Base-by-base conservation (phyloP, 108 stramenopile species). In the Cyclostephanos invisitatus region DNA sequence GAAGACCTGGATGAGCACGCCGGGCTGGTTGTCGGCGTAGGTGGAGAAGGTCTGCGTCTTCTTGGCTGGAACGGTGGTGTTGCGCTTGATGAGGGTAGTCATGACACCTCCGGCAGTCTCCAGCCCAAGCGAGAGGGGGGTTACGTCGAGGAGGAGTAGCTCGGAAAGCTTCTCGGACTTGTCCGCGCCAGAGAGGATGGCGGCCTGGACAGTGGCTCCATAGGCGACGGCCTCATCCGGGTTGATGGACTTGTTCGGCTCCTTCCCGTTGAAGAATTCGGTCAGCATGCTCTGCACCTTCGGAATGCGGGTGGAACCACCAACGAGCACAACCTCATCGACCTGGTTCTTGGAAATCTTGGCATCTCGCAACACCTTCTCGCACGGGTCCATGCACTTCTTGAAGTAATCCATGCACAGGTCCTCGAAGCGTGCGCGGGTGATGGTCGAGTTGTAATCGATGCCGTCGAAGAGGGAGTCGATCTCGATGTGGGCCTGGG, bases 401-500 rank as follows among this genome's bases (percentile, higher is more conserved):
- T 93, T 92, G 96, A 99, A 98, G 87, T 96, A 97, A 87, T 99
- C 97, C 97, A 98, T 96, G 86, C 90, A 91, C 70, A 95, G 73
- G 77, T 96, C 94, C 85, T 96, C 97, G 86, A 97, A 97, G 63
- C 94, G 89, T 35, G 97, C 94, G 76, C 97, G 94, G 62, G 98
- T 98, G 83, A 98, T 98, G 84, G 96, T 94, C 36, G 98, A 91
- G 94, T 97, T 97, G 95, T 97, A 99, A 83, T 98, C 98, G 64
- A 98, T 92, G 70, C 98, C 97, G 77, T 99, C 98, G 77, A 93
- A 98, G 56, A 99, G 95, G 57, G 96, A 96, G 80, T 99, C 98
- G 84, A 98, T 98, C 81, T 99, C 99, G 86, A 98, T 98, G 94
- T 98, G 97, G 8, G 98, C 99, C 86, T 98, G 98, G 54, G 97